phyloP scores from a whole-genome alignment of 2,329 filamentous ascomycete genomes.

The Celoporthe dispersa region DNA sequence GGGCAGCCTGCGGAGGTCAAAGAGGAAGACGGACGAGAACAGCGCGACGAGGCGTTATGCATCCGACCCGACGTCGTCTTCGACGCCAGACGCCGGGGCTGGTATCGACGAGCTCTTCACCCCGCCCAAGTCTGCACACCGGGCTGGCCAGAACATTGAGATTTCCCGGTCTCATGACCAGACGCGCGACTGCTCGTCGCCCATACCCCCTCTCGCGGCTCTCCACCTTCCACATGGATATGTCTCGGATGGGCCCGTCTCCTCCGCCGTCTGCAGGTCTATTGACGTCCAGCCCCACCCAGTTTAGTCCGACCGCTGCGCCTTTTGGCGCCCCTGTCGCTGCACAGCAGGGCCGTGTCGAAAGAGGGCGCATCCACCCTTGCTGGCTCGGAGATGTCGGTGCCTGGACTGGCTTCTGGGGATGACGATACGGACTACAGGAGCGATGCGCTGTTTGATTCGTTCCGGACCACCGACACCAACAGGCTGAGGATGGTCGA shows the following conservation, averaged over 20 bases:
- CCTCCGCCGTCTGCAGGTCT: conserved; percentile 45
- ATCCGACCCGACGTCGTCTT: conserved; percentile 53
- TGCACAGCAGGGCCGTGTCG: conserved; percentile 44
- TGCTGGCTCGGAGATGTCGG: conserved; percentile 72
- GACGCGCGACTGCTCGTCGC: conserved; percentile 57
- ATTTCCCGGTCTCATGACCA: conserved; percentile 39
- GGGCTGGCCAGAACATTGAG: conserved; percentile 34
- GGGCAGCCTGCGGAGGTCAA: conserved; percentile 60
- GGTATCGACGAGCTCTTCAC: conserved; percentile 36
- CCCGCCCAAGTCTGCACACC: conserved; percentile 35
- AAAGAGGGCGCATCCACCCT: conserved; percentile 66
- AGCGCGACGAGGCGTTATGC: conserved; percentile 54
- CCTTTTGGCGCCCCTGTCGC: conserved; percentile 38
- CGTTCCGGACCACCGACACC: conserved; percentile 72
- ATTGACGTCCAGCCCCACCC: conserved; percentile 45
- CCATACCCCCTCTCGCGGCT: conserved; percentile 58
- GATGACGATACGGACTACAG: conserved; percentile 80
- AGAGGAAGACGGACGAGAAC: conserved; percentile 51
- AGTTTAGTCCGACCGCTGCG: conserved; percentile 45
- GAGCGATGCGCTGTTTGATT: conserved; percentile 79
- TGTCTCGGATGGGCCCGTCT: conserved; percentile 50
- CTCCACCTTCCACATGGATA: conserved; percentile 60
- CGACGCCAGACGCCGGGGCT: conserved; percentile 36
- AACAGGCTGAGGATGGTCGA: conserved; percentile 68
- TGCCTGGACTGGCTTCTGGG: conserved; percentile 65